phyloP scores from a whole-genome alignment of 148 eudicot genomes.

The Persicaria tinctoria region DNA sequence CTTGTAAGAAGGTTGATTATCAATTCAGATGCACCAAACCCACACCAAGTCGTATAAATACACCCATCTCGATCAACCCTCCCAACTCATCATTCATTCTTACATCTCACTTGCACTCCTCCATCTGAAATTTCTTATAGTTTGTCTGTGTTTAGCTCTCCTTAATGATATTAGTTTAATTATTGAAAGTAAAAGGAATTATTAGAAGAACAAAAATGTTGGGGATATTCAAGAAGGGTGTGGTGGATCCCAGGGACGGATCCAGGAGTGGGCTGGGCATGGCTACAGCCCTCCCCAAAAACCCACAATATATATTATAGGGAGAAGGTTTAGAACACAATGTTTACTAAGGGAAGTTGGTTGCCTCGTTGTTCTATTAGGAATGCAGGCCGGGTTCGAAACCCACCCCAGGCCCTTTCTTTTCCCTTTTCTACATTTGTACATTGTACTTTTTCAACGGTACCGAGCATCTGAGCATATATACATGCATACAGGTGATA shows the following conservation, averaged over 20 bases:
- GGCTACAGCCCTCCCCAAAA: too few species aligned
- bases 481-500: too few species aligned
- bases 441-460: too few species aligned
- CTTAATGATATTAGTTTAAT: background rate
- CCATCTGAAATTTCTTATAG: background rate
- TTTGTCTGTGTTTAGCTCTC: background rate
- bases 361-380: too few species aligned
- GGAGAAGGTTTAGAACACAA: too few species aligned
- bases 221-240: constrained; percentile 65
- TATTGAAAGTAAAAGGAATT: background rate
- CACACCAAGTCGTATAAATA: background rate
- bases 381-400: too few species aligned
- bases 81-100: background rate
- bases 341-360: too few species aligned
- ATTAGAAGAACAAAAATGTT: constrained; percentile 33
- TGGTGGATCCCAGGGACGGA: constrained; percentile 20
- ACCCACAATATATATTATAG: too few species aligned
- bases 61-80: background rate
- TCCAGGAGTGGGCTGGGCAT: too few species aligned
- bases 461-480: too few species aligned
- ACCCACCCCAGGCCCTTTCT: too few species aligned
- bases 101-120: background rate
- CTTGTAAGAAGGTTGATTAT: background rate
- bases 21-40: background rate
- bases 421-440: too few species aligned